Percentiles rank a stretch among this genome's conserved stretches.
phyloP scores from a whole-genome alignment of 164 flowering plant species.

The Santalum album region DNA sequence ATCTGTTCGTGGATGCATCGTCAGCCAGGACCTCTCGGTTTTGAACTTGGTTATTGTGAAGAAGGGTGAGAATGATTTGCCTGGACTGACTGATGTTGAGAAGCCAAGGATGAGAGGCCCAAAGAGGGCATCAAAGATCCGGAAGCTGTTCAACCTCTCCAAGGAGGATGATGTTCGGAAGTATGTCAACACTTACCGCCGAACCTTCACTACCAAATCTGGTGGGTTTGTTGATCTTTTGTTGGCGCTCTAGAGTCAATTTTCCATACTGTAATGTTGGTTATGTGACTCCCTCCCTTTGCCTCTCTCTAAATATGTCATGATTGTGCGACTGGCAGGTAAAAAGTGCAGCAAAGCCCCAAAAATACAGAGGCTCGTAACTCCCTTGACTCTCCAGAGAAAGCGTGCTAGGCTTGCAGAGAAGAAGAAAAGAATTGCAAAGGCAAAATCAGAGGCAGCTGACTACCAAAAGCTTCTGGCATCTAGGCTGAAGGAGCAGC shows the following conservation, averaged over 20 bases:
- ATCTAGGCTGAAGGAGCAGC: conserved; percentile 39
- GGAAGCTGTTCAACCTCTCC: conserved; percentile 5
- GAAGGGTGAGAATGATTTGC: conserved; percentile 4
- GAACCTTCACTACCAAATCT: neutral
- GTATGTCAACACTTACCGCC: conserved; percentile 8
- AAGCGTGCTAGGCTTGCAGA: conserved; percentile 41
- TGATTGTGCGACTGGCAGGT: conserved; percentile 15
- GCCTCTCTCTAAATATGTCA: neutral
- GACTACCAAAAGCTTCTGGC: conserved; percentile 54
- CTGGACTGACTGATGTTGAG: conserved; percentile 3
- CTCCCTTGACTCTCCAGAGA: conserved; percentile 44
- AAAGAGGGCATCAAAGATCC: conserved; percentile 5
- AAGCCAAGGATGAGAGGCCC: conserved; percentile 6
- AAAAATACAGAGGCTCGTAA: conserved; percentile 43
- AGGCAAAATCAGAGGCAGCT: conserved; percentile 47
- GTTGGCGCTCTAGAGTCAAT: neutral
- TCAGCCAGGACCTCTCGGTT: conserved; percentile 3
- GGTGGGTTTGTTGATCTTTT: neutral
- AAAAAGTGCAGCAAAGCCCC: conserved; percentile 38
- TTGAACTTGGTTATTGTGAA: conserved; percentile 5
- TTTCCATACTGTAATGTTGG: neutral
- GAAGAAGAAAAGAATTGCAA: conserved; percentile 42
- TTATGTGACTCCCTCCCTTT: too few relatives aligned
- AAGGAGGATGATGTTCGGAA: conserved; percentile 7
- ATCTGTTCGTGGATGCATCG: conserved; percentile 4